phyloP scores from a whole-genome alignment of 1,284 basidiomycete species.

The Agaricales sp. region DNA sequence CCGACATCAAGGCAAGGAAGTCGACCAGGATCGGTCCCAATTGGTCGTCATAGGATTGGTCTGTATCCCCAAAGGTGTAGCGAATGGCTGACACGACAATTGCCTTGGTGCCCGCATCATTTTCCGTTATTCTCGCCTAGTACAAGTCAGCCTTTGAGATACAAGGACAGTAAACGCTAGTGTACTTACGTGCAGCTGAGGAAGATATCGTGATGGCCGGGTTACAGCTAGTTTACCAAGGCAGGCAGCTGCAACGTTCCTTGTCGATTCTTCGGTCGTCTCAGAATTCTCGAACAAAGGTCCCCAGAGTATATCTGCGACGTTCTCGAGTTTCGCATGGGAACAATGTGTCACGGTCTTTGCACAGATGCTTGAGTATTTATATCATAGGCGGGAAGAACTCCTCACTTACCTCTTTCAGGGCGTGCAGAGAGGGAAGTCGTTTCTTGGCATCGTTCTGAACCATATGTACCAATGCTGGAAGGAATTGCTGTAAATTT shows the following conservation, averaged over 20 bases:
- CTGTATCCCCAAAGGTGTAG: slow-evolving; percentile 89
- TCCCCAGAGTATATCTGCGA: slow-evolving; percentile 85
- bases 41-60: slow-evolving; percentile 79
- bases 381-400: background rate
- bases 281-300: slow-evolving; percentile 84
- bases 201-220: slow-evolving; percentile 81
- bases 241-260: slow-evolving; percentile 94
- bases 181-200: slow-evolving; percentile 75
- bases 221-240: slow-evolving; percentile 91
- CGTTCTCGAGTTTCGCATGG: slow-evolving; percentile 68
- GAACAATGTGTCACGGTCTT: slow-evolving; percentile 89
- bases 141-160: slow-evolving; percentile 5
- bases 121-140: slow-evolving; percentile 59
- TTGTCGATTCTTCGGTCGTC: slow-evolving; percentile 80
- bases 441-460: slow-evolving; percentile 71
- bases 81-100: slow-evolving; percentile 91
- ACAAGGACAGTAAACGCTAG: background rate
- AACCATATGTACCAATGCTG: slow-evolving; percentile 76
- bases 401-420: slow-evolving; percentile 70
- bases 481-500: slow-evolving; percentile 78
- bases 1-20: slow-evolving; percentile 83
- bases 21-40: slow-evolving; percentile 81
- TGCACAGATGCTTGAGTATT: background rate
- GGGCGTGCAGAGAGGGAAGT: slow-evolving; percentile 78
- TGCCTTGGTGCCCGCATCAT: slow-evolving; percentile 66